Percentiles rank a stretch among this genome's conserved stretches.
Evolutionary conservation across 306 rosid genomes (phyloP).

Genomic region (Cicer arietinum): DNA sequence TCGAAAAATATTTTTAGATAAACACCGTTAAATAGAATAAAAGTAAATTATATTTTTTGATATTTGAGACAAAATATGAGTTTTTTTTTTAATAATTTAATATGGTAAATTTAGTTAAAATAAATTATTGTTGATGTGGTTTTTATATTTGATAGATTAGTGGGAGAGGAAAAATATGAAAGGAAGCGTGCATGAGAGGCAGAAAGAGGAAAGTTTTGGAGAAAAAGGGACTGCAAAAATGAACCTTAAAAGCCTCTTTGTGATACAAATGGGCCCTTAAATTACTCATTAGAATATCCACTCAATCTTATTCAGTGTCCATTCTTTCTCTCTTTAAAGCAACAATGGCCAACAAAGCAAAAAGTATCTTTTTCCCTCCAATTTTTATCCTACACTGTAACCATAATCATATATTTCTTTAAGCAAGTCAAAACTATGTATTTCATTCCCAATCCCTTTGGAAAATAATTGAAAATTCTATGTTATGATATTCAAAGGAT

Average conservation of each 20-base stretch:
- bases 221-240: constrained; percentile 38
- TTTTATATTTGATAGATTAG: constrained; percentile 22
- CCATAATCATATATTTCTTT: constrained; percentile 38
- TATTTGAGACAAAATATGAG: no score
- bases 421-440: constrained; percentile 43
- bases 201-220: constrained; percentile 9
- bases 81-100: background rate
- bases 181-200: constrained; percentile 36
- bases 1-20: no score
- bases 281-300: constrained; percentile 63
- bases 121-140: background rate
- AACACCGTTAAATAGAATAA: no score
- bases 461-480: constrained; percentile 26
- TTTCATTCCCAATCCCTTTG: constrained; percentile 24
- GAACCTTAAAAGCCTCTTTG: constrained; percentile 41
- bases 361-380: constrained; percentile 14
- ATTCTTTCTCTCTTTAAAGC: constrained; percentile 46
- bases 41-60: no score
- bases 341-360: constrained; percentile 46
- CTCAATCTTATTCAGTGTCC: constrained; percentile 71
- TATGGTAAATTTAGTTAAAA: constrained; percentile 15
- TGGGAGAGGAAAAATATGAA: constrained; percentile 11
- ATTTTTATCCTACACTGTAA: constrained; percentile 38
- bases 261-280: constrained; percentile 45
- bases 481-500: constrained; percentile 14